Conservation (phyloP, 2,329 filamentous ascomycete genomes). For the Fusarium cicatricum region DNA sequence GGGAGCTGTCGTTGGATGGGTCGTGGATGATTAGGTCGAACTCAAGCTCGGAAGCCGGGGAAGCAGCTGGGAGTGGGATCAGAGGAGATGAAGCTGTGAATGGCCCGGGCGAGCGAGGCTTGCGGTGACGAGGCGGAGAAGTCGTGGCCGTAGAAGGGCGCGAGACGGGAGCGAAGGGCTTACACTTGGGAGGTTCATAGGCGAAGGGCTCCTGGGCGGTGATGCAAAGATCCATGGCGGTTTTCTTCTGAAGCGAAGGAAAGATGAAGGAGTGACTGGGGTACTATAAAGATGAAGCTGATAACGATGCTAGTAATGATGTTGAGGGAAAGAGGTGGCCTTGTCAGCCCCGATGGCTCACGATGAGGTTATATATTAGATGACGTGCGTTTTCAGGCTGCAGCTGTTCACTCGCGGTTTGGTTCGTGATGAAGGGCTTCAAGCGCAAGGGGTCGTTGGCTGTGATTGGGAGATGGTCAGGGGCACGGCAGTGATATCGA, state of each 20-base stretch:
- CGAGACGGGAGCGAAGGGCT: slow-evolving; percentile 30
- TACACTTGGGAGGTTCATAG: slow-evolving; percentile 25
- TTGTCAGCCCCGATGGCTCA: not conserved
- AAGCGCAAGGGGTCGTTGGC: not conserved
- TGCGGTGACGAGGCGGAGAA: slow-evolving; percentile 12
- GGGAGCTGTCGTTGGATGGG: slow-evolving; percentile 32
- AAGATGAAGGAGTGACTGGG: not conserved
- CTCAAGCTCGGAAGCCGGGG: slow-evolving; percentile 21
- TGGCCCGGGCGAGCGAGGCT: slow-evolving; percentile 8
- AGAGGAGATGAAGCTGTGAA: slow-evolving; percentile 1
- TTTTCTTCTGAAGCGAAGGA: not conserved
- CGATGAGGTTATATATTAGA: not conserved
- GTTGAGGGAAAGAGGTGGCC: not conserved
- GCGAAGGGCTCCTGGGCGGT: slow-evolving; percentile 40
- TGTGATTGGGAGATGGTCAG: slow-evolving; percentile 2
- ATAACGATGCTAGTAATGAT: not conserved
- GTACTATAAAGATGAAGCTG: not conserved
- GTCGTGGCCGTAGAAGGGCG: slow-evolving; percentile 5
- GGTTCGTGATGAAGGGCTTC: not conserved
- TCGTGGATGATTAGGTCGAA: slow-evolving; percentile 40
- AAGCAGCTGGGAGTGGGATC: not conserved
- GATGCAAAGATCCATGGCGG: slow-evolving; percentile 39
- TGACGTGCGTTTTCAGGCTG: too few relatives aligned
- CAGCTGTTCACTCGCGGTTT: not conserved
- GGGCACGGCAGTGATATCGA: slow-evolving; percentile 12